Evolutionary conservation across 73 alveolate genomes (phyloP).

Genomic region (Paramecium sonneborni): DNA sequence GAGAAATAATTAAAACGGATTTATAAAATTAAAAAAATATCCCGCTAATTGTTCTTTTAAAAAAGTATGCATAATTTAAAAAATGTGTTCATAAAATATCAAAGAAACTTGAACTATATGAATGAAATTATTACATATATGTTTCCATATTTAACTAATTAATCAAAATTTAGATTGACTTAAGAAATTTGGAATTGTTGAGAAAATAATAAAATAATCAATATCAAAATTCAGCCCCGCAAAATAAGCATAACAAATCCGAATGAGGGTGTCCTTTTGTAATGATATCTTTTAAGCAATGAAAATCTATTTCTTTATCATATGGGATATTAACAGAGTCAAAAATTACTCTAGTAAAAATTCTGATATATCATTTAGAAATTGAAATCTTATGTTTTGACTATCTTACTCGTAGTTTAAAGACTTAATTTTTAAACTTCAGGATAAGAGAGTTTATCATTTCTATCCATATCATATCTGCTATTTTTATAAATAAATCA

Average conservation of each 20-base stretch:
- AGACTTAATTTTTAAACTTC: background rate
- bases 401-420: background rate
- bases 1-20: background rate
- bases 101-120: background rate
- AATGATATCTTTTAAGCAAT: background rate
- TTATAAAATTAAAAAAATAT: background rate
- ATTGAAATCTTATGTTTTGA: background rate
- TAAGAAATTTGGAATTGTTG: background rate
- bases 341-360: background rate
- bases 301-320: background rate
- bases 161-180: background rate
- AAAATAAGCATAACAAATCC: constrained; percentile 14
- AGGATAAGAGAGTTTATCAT: background rate
- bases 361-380: background rate
- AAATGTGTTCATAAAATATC: background rate
- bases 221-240: constrained; percentile 33
- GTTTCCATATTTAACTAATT: background rate
- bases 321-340: background rate
- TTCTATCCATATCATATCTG: background rate
- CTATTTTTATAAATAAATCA: constrained; percentile 1
- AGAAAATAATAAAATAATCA: background rate
- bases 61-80: background rate
- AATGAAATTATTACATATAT: background rate
- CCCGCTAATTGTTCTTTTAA: background rate
- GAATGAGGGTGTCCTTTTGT: constrained; percentile 22